These are phyloP conservation scores for Eleusine indica DNA, from an alignment of 176 grass and related monocot species.

Conservation along the genomic window DNA sequence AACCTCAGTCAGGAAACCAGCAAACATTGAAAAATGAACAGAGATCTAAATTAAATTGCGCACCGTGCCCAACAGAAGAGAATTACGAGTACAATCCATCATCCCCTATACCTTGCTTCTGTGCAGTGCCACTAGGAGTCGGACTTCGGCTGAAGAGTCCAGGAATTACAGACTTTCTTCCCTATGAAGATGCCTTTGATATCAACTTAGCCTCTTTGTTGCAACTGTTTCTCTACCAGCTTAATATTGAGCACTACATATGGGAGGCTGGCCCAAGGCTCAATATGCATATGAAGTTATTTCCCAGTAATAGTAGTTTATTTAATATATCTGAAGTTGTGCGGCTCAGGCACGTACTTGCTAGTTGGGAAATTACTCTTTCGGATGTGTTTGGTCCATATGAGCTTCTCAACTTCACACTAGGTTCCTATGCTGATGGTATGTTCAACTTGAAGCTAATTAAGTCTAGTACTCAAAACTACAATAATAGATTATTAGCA, in stretches of 20 bases:
- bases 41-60: slow-evolving; percentile 35
- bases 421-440: slow-evolving; percentile 66
- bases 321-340: slow-evolving; percentile 73
- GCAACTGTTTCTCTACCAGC: slow-evolving; percentile 57
- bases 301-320: slow-evolving; percentile 55
- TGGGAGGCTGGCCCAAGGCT: slow-evolving; percentile 88
- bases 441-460: slow-evolving; percentile 24
- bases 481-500: not conserved
- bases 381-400: slow-evolving; percentile 95
- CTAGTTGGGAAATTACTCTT: slow-evolving; percentile 78
- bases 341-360: slow-evolving; percentile 59
- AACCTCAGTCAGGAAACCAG: slow-evolving; percentile 37
- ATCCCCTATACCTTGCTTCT: slow-evolving; percentile 63
- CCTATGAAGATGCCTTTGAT: slow-evolving; percentile 68
- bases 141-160: slow-evolving; percentile 91
- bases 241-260: slow-evolving; percentile 62
- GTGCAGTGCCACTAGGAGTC: slow-evolving; percentile 68
- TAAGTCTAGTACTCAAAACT: not conserved
- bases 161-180: slow-evolving; percentile 72
- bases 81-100: slow-evolving; percentile 72
- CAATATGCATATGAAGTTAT: slow-evolving; percentile 84
- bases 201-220: slow-evolving; percentile 49
- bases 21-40: slow-evolving; percentile 43
- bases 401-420: slow-evolving; percentile 87
- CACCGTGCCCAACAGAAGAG: slow-evolving; percentile 45